Percentiles rank a stretch among this genome's conserved stretches.
phyloP scores from a whole-genome alignment of 108 stramenopile genomes.

The Nitzschia sp. region DNA sequence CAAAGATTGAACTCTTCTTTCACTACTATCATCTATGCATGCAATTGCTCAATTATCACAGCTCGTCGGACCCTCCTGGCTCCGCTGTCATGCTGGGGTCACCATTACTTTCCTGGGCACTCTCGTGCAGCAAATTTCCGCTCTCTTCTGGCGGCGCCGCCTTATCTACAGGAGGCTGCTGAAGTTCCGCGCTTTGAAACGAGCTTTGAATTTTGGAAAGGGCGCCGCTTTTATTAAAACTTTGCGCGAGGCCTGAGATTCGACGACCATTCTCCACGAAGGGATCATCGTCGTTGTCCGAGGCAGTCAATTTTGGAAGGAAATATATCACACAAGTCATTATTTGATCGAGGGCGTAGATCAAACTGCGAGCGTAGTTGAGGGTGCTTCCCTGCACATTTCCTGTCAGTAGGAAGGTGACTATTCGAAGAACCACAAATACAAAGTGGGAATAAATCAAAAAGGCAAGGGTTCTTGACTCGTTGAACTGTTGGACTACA shows the following conservation, averaged over 20 bases:
- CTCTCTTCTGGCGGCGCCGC: too few relatives aligned
- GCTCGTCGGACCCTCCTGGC: too few relatives aligned
- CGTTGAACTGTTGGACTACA: slow-evolving; percentile 37
- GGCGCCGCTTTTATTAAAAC: too few relatives aligned
- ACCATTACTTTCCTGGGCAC: too few relatives aligned
- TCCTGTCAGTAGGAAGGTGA: background rate
- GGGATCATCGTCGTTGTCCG: background rate
- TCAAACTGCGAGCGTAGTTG: slow-evolving; percentile 1
- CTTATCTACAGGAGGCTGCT: too few relatives aligned
- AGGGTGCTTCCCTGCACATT: background rate
- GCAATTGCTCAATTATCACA: too few relatives aligned
- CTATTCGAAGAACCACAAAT: slow-evolving; percentile 18
- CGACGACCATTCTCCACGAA: background rate
- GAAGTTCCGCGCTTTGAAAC: too few relatives aligned
- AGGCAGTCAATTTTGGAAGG: slow-evolving; percentile 17
- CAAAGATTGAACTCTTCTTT: too few relatives aligned
- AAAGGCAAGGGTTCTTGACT: slow-evolving; percentile 25
- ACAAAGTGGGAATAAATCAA: slow-evolving; percentile 45
- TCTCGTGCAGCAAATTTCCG: too few relatives aligned
- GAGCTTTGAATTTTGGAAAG: too few relatives aligned
- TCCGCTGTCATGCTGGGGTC: too few relatives aligned
- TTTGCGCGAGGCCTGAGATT: background rate
- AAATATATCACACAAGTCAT: slow-evolving; percentile 20
- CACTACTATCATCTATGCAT: too few relatives aligned
- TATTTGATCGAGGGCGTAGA: slow-evolving; percentile 13